These are phyloP conservation scores for Sophora flavescens DNA, from an alignment of 306 rosid genomes.

Conservation along the genomic window DNA sequence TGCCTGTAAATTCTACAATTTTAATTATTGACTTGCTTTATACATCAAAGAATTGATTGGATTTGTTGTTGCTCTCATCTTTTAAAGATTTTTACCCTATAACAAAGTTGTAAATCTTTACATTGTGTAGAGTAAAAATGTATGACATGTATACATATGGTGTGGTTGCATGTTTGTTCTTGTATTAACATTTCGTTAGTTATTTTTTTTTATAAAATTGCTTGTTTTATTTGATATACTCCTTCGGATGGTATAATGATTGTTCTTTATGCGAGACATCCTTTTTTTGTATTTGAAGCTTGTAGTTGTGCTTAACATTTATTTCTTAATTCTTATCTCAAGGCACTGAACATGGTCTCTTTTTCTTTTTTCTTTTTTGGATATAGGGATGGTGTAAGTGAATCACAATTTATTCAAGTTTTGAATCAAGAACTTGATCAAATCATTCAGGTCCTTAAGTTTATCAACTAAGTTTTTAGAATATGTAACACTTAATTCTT, in stretches of 20 bases:
- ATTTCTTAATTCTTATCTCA: neutral
- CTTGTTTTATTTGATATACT: too few species aligned
- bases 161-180: too few species aligned
- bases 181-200: too few species aligned
- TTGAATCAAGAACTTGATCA: conserved; percentile 82
- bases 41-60: neutral
- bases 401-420: conserved; percentile 93
- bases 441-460: conserved; percentile 71
- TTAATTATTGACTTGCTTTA: neutral
- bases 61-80: too few species aligned
- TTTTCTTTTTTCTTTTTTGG: neutral
- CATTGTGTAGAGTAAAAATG: neutral
- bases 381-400: conserved; percentile 94
- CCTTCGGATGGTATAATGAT: too few species aligned
- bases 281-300: neutral
- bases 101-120: neutral
- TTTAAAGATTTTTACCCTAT: too few species aligned
- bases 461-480: neutral
- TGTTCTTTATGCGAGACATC: too few species aligned
- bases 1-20: neutral
- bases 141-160: neutral
- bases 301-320: neutral
- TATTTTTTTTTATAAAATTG: too few species aligned
- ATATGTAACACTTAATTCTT: neutral
- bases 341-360: neutral